These are phyloP conservation scores for Lecanicillium sp. DNA, from an alignment of 2,329 filamentous ascomycete species.

Conservation along the genomic window DNA sequence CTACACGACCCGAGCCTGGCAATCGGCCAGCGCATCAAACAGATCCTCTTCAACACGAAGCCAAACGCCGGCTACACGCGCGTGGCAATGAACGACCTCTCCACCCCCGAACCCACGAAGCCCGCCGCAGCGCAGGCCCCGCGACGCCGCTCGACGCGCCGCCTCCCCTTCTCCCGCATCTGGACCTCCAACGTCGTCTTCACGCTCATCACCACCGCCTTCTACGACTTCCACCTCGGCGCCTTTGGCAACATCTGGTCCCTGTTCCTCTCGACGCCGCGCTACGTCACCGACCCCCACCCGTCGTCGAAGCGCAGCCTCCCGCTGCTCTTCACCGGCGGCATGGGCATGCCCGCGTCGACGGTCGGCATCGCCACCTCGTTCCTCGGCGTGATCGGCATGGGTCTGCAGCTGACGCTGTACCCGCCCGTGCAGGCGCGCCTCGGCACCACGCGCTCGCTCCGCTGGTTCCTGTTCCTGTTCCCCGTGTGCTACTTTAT, in stretches of 20 bases:
- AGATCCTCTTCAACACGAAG: conserved; percentile 23
- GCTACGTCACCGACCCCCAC: conserved; percentile 30
- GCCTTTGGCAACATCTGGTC: conserved; percentile 65
- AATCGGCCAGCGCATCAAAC: conserved; percentile 28
- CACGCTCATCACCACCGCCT: conserved; percentile 56
- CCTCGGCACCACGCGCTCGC: conserved; percentile 62
- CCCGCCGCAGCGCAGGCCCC: conserved; percentile 12
- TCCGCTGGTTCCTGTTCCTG: conserved; percentile 57
- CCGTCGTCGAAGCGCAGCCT: conserved; percentile 26
- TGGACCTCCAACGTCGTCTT: conserved; percentile 45
- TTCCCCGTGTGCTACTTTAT: conserved; percentile 64
- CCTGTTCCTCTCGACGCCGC: conserved; percentile 62
- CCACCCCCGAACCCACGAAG: conserved; percentile 15
- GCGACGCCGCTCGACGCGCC: conserved; percentile 11
- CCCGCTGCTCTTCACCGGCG: conserved; percentile 55
- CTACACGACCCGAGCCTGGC: conserved; percentile 41
- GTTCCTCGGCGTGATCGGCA: conserved; percentile 62
- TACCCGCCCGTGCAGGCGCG: conserved; percentile 60
- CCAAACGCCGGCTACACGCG: conserved; percentile 26
- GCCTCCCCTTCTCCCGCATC: conserved; percentile 35
- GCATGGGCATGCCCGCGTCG: conserved; percentile 59
- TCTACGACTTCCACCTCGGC: conserved; percentile 65
- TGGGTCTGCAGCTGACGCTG: conserved; percentile 61
- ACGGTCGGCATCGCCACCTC: conserved; percentile 65
- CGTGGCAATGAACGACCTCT: too few relatives aligned